Evolutionary conservation across 768 basidiomycete genomes (phyloP), one percentile per base, ranked within the genome.

Genomic region (Pisolithus sp.): DNA sequence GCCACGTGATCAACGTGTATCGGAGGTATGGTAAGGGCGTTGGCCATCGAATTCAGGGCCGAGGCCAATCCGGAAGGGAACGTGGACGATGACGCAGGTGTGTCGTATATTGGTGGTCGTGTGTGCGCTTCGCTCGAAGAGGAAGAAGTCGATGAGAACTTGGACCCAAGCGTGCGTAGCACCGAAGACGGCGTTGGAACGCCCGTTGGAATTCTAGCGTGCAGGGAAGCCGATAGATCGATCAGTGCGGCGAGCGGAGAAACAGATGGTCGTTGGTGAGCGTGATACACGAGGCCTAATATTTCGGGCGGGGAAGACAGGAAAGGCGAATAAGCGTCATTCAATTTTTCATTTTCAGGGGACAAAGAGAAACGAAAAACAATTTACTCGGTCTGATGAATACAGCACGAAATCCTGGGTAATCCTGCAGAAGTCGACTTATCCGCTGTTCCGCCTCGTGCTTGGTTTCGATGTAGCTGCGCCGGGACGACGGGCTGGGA

Each of bases 1-100:
- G 87, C 96, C 42, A 98, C 92, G 55, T 93, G 91, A 60, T 99
- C 96, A 20, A 97, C 93, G 62, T 98, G 95, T 40, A 98, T 82
- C 2, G 96, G 94, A 28, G 88, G 91, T 50, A 86, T 85, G n/a
- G 79, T 76, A 47, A 97, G 69, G 17, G 87, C 83, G 54, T 87
- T 87, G 7, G 91, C 88, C 34, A 93, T 70, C 2, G 86, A 83
- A 30, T 81, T 74, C 38, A 87, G 68, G 15, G 80, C 63, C 21
- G 80, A 80, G 21, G 71, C 68, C 51, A 68, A 57, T 56, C 62
- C 69, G 55, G 59, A 58, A 63, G 57, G 51, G 59, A 53, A 48
- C 54, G 18, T 26, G 31, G 30, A 34, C 17, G 46, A 31, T 21
- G 46, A 47, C 34, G 46, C 10, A 4, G 30, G 8, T 13, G 34